These are phyloP conservation scores for Solanum commersonii DNA, from an alignment of 257 asterid genomes.

Conservation along the genomic window DNA sequence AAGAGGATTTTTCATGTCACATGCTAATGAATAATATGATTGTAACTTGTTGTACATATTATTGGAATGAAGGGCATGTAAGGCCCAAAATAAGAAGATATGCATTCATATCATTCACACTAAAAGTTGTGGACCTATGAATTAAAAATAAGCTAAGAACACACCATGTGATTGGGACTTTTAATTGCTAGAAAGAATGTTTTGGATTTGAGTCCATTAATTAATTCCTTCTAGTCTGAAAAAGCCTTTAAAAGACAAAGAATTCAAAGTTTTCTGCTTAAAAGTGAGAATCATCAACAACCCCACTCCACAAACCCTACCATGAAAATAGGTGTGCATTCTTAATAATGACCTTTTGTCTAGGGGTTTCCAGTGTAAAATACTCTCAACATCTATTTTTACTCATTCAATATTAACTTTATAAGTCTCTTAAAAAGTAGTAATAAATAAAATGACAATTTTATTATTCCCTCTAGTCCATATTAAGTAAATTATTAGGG, in stretches of 20 bases:
- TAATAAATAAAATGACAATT: too few relatives aligned
- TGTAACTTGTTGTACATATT: neutral
- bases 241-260: neutral
- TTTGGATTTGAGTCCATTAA: constrained; percentile 13
- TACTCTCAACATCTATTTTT: neutral
- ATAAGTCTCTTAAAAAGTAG: too few relatives aligned
- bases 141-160: neutral
- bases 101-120: neutral
- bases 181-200: constrained; percentile 25
- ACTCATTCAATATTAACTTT: neutral
- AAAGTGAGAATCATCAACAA: neutral
- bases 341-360: neutral
- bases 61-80: neutral
- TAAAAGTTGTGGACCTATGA: neutral
- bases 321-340: neutral
- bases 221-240: neutral
- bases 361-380: neutral
- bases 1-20: neutral
- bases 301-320: neutral
- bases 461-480: neutral
- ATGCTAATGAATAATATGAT: neutral
- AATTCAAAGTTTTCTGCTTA: neutral
- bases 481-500: neutral
- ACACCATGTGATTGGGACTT: constrained; percentile 27
- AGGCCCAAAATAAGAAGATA: neutral